These are phyloP conservation scores for Calvatia gigantea DNA, from an alignment of 768 basidiomycete genomes.

Conservation along the genomic window DNA sequence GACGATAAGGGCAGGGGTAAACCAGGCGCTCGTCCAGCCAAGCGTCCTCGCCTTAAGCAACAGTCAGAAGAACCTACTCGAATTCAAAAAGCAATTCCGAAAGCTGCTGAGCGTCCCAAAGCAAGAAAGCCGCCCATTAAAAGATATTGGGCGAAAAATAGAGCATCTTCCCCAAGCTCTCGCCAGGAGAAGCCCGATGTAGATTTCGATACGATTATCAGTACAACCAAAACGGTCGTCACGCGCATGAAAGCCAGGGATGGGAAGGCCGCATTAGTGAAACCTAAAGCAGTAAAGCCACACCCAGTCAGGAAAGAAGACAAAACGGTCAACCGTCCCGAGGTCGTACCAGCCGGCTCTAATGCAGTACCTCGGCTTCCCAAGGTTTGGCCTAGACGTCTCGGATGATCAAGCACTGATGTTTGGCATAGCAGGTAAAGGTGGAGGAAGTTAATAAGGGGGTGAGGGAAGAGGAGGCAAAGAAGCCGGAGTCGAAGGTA, in stretches of 20 bases:
- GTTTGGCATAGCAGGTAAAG: neutral
- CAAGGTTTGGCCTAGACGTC: neutral
- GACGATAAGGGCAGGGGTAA: neutral
- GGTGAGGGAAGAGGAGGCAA: neutral
- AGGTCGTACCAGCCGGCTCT: constrained; percentile 21
- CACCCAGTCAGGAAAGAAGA: neutral
- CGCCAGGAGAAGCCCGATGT: neutral
- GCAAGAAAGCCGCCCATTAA: constrained; percentile 18
- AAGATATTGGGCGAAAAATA: constrained; percentile 30
- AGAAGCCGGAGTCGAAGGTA: neutral
- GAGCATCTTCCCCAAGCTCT: constrained; percentile 25
- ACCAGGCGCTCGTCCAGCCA: neutral
- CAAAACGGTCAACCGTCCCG: neutral
- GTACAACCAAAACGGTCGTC: neutral
- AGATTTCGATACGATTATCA: neutral
- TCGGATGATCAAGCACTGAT: neutral
- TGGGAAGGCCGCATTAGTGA: neutral
- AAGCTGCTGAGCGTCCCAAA: neutral
- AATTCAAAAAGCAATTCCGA: neutral
- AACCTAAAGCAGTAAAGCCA: neutral
- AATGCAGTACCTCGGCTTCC: constrained; percentile 19
- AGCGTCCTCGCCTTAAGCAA: constrained; percentile 9
- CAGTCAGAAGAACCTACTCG: neutral
- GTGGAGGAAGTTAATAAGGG: neutral
- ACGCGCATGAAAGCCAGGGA: neutral